Evolutionary conservation across 2,329 filamentous ascomycete genomes (phyloP).

Genomic region (Botryotinia calthae): DNA sequence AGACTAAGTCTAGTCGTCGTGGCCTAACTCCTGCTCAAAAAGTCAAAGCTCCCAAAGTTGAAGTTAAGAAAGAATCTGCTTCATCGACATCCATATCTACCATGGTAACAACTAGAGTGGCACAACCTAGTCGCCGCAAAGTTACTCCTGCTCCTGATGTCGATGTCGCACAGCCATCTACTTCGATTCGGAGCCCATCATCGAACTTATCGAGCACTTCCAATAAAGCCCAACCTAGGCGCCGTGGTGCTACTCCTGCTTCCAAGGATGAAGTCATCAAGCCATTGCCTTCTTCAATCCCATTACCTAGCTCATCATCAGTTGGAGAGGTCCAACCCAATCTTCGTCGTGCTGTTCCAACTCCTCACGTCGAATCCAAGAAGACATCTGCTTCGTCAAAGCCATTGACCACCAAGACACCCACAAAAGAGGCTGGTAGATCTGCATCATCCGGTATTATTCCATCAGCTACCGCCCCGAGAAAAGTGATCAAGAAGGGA

Average conservation of each 20-base stretch:
- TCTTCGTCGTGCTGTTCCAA: neutral
- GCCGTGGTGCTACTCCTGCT: neutral
- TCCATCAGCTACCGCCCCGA: too few species aligned
- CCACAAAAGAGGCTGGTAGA: too few species aligned
- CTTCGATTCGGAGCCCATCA: neutral
- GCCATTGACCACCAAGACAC: too few species aligned
- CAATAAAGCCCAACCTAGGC: neutral
- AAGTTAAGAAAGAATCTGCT: neutral
- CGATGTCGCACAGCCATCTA: neutral
- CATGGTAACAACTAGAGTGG: neutral
- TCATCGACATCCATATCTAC: neutral
- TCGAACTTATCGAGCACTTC: neutral
- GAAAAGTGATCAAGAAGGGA: neutral
- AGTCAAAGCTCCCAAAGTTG: neutral
- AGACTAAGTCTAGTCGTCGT: neutral
- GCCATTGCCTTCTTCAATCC: neutral
- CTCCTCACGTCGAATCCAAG: neutral
- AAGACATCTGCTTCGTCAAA: too few species aligned
- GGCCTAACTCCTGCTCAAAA: neutral
- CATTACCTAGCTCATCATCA: neutral
- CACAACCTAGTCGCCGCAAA: neutral
- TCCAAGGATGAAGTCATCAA: neutral
- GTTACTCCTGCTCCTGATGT: neutral
- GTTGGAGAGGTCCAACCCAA: neutral
- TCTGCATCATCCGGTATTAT: too few species aligned